phyloP scores from a whole-genome alignment of 2,329 filamentous ascomycete genomes.

The Colletotrichum gigasporum region DNA sequence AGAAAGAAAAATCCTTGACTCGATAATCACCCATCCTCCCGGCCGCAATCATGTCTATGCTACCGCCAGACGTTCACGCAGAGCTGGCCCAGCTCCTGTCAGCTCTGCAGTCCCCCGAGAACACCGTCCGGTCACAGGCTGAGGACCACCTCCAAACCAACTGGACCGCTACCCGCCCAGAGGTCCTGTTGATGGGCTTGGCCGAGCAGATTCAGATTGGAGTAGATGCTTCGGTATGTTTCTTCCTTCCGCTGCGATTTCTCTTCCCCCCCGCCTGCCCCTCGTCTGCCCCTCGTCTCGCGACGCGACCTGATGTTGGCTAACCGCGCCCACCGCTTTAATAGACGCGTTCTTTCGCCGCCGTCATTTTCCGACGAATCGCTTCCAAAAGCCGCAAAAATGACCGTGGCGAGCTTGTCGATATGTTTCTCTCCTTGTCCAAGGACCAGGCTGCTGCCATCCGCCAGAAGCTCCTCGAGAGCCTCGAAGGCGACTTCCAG shows the following conservation, averaged over 20 bases:
- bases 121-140: slow-evolving; percentile 82
- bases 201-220: slow-evolving; percentile 89
- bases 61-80: slow-evolving; percentile 83
- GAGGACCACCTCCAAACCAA: slow-evolving; percentile 91
- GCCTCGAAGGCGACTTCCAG: slow-evolving; percentile 76
- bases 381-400: slow-evolving; percentile 88
- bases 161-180: slow-evolving; percentile 85
- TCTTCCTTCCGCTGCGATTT: slow-evolving; percentile 2
- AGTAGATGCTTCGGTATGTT: slow-evolving; percentile 74
- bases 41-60: slow-evolving; percentile 75
- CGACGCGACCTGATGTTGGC: neutral
- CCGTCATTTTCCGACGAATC: slow-evolving; percentile 94
- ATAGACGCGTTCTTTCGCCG: slow-evolving; percentile 90
- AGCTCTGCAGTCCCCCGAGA: slow-evolving; percentile 90
- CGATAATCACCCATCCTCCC: slow-evolving; percentile 3
- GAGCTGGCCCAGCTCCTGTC: slow-evolving; percentile 88
- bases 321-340: slow-evolving; percentile 9
- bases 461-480: slow-evolving; percentile 83
- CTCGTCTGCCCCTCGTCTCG: neutral
- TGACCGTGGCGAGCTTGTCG: slow-evolving; percentile 74
- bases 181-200: slow-evolving; percentile 91
- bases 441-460: slow-evolving; percentile 80
- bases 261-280: slow-evolving; percentile 28
- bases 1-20: neutral
- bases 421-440: slow-evolving; percentile 85